phyloP scores from a whole-genome alignment of 176 grass and related monocot genomes.

The Rhynchospora tenuis region DNA sequence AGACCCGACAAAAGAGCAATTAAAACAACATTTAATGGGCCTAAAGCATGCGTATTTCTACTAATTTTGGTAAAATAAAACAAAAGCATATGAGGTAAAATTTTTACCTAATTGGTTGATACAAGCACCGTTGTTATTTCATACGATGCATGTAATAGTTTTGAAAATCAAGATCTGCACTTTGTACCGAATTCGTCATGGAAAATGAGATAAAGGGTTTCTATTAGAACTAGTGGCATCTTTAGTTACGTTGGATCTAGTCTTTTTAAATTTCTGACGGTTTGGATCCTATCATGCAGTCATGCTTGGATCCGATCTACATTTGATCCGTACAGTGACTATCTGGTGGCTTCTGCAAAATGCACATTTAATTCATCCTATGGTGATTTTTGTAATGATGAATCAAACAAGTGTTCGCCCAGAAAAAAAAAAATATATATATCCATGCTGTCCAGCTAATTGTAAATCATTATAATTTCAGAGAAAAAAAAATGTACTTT shows the following conservation, averaged over 20 bases:
- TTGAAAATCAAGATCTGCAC: no score
- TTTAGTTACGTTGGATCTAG: no score
- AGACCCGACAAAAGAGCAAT: not conserved
- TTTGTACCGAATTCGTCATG: no score
- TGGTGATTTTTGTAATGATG: not conserved
- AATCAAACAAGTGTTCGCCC: not conserved
- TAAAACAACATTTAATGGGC: not conserved
- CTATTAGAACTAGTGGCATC: no score
- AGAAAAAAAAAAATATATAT: not conserved
- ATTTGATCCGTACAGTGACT: not conserved
- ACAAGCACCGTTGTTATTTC: not conserved
- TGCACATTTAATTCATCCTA: not conserved
- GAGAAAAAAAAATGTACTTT: not conserved
- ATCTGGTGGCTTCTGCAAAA: not conserved
- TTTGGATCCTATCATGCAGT: not conserved
- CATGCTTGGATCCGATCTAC: not conserved
- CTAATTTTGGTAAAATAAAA: no score
- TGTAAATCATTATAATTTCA: not conserved
- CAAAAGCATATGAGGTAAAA: not conserved
- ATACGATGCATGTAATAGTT: not conserved
- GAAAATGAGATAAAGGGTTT: no score
- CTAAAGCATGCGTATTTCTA: not conserved
- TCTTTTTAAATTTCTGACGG: no score
- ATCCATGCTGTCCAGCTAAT: not conserved
- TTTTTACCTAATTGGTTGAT: not conserved